These are phyloP conservation scores for Echites panduratus DNA, from an alignment of 257 asterid genomes.

Conservation along the genomic window DNA sequence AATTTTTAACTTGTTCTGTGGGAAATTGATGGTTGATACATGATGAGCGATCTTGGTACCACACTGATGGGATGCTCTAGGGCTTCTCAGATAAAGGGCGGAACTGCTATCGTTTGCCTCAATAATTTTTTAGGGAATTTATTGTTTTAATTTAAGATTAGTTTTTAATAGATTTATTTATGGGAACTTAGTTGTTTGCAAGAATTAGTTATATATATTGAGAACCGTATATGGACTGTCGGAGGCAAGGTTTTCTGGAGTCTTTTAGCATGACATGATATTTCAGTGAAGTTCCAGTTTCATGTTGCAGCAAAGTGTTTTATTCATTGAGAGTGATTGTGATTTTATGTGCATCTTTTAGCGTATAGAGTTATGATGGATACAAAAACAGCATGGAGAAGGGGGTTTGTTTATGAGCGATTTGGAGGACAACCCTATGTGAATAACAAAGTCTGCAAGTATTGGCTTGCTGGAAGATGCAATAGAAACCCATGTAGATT, in stretches of 20 bases:
- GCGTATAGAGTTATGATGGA: constrained; percentile 21
- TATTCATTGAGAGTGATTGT: constrained; percentile 2
- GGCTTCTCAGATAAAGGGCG: neutral
- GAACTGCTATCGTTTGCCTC: neutral
- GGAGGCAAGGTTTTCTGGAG: neutral
- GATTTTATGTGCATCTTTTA: constrained; percentile 1
- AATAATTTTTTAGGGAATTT: neutral
- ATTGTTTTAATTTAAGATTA: neutral
- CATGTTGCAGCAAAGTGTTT: constrained; percentile 2
- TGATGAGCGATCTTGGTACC: neutral
- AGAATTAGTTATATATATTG: neutral
- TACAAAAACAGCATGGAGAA: constrained; percentile 17
- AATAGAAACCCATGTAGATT: constrained; percentile 44
- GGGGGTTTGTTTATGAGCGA: constrained; percentile 9
- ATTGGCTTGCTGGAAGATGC: constrained; percentile 57
- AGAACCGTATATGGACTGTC: neutral
- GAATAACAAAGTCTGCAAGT: constrained; percentile 31
- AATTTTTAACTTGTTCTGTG: neutral
- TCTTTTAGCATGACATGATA: neutral
- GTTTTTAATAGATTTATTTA: neutral
- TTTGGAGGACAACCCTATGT: constrained; percentile 18
- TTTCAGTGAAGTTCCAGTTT: neutral
- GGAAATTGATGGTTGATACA: neutral
- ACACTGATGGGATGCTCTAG: neutral
- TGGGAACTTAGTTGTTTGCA: neutral